These are phyloP conservation scores for Podaxis sp. DNA, from an alignment of 768 basidiomycete genomes.

Conservation along the genomic window DNA sequence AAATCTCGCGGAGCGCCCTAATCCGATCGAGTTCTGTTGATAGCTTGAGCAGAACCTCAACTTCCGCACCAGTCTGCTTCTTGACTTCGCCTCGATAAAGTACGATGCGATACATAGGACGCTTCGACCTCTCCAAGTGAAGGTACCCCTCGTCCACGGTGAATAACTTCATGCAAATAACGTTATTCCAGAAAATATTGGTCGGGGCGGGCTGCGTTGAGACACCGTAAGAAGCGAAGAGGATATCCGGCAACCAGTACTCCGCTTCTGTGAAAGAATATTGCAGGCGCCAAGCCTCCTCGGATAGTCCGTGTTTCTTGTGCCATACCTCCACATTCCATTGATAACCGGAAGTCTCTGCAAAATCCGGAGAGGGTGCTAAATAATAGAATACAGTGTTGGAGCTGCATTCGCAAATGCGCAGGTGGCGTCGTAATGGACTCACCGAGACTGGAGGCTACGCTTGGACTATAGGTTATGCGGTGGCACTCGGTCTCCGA, in stretches of 20 bases:
- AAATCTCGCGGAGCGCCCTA: conserved; percentile 4
- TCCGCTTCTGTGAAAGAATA: conserved; percentile 31
- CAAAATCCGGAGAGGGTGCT: neutral
- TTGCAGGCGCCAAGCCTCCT: conserved; percentile 23
- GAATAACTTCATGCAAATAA: conserved; percentile 25
- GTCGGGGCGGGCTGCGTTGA: conserved; percentile 17
- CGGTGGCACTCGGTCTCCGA: conserved; percentile 12
- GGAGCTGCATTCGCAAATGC: neutral
- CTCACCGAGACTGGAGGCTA: conserved; percentile 1
- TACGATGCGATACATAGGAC: conserved; percentile 22
- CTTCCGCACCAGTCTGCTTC: conserved; percentile 23
- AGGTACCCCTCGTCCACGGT: conserved; percentile 24
- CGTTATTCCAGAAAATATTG: conserved; percentile 25
- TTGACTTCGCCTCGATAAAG: conserved; percentile 28
- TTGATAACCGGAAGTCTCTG: conserved; percentile 2
- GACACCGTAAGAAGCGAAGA: conserved; percentile 25
- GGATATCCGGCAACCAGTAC: conserved; percentile 23
- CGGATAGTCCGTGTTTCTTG: conserved; percentile 6
- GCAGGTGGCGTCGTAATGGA: neutral
- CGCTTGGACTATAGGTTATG: neutral
- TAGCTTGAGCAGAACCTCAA: conserved; percentile 23
- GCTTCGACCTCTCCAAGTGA: conserved; percentile 12
- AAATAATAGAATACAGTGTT: neutral
- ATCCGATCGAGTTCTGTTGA: conserved; percentile 30
- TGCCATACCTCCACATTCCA: conserved; percentile 20